These are phyloP conservation scores for Suillus americanus DNA, from an alignment of 768 basidiomycete species.

Conservation along the genomic window DNA sequence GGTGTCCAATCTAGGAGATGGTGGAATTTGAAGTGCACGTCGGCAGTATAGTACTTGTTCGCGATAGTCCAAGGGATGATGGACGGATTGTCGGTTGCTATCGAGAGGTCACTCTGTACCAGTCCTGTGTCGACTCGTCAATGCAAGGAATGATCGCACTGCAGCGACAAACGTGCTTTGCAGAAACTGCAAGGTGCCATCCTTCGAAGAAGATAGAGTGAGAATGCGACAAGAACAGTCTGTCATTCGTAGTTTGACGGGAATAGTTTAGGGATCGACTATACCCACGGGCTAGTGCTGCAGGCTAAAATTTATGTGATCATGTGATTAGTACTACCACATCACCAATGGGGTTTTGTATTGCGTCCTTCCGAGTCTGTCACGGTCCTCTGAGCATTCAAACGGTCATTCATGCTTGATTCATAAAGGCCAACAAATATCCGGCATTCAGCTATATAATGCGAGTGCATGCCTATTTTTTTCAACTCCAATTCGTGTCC, in stretches of 20 bases:
- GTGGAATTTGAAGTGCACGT: constrained; percentile 64
- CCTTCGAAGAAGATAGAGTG: constrained; percentile 23
- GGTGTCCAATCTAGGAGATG: constrained; percentile 44
- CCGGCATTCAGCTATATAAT: too few species aligned
- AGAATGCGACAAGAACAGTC: constrained; percentile 1
- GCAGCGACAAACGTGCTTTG: constrained; percentile 5
- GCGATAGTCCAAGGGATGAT: constrained; percentile 69
- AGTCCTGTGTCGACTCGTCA: constrained; percentile 25
- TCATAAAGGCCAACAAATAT: too few species aligned
- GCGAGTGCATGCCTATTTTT: too few species aligned
- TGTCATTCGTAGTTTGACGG: background rate
- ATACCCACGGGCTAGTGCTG: too few species aligned
- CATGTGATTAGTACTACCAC: too few species aligned
- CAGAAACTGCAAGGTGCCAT: constrained; percentile 10
- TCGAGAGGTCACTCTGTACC: constrained; percentile 16
- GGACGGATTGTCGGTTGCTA: constrained; percentile 11
- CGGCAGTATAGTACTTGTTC: constrained; percentile 82
- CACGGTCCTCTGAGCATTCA: too few species aligned
- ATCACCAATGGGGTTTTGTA: too few species aligned
- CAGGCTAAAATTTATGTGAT: too few species aligned
- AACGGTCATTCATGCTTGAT: too few species aligned
- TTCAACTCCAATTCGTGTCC: too few species aligned
- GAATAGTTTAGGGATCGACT: background rate
- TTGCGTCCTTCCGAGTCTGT: too few species aligned
- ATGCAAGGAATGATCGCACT: constrained; percentile 6